phyloP scores from a whole-genome alignment of 2,329 filamentous ascomycete genomes.

The Cordyceps javanica region DNA sequence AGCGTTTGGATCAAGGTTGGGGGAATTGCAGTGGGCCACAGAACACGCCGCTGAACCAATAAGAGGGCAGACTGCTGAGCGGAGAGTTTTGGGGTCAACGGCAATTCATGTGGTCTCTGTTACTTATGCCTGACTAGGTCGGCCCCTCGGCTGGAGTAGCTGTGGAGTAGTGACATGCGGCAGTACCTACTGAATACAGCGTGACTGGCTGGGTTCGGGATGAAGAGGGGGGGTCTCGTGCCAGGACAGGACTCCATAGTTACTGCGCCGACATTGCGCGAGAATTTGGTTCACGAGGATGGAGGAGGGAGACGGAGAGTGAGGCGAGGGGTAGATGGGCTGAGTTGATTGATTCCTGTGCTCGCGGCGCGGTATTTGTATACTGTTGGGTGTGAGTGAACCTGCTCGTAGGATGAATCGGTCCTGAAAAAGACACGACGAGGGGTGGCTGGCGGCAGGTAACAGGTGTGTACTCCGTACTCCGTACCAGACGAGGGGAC shows the following conservation, averaged over 20 bases:
- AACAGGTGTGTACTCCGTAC: too few relatives aligned
- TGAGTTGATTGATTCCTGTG: background rate
- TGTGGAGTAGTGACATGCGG: background rate
- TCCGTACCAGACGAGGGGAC: too few relatives aligned
- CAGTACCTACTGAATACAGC: background rate
- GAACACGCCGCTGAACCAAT: background rate
- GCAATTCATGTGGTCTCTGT: background rate
- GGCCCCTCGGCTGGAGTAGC: background rate
- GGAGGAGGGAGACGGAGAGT: too few relatives aligned
- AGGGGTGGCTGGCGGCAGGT: too few relatives aligned
- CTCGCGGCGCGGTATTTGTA: background rate
- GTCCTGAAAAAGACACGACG: too few relatives aligned
- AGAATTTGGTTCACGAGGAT: background rate
- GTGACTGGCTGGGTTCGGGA: background rate
- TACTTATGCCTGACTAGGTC: background rate
- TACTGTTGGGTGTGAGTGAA: too few relatives aligned
- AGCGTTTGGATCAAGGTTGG: too few relatives aligned
- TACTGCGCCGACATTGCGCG: conserved; percentile 5
- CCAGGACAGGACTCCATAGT: background rate
- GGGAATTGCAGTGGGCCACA: too few relatives aligned
- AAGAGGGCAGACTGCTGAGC: background rate
- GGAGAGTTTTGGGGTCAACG: background rate
- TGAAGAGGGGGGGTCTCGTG: conserved; percentile 6
- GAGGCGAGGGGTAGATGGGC: background rate
- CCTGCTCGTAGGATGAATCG: too few relatives aligned